Evolutionary conservation across 2,329 filamentous ascomycete species (phyloP).

Genomic region (Diaporthe velutina): DNA sequence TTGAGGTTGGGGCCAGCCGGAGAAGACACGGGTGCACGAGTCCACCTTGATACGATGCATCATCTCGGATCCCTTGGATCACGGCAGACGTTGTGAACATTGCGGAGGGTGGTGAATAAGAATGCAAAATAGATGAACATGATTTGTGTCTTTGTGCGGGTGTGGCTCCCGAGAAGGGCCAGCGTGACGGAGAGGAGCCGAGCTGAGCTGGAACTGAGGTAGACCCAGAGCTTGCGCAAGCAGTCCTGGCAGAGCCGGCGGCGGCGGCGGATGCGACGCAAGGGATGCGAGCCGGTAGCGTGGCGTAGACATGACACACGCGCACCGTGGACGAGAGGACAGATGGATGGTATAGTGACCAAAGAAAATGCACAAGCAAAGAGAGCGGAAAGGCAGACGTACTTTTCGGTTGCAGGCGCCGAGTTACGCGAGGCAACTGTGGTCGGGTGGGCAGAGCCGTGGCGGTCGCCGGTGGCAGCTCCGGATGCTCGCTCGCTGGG

Average conservation of each 20-base stretch:
- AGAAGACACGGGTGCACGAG: conserved; percentile 4
- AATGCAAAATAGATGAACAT: not conserved
- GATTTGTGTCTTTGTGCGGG: not conserved
- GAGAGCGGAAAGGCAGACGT: conserved; percentile 50
- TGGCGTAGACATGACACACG: conserved; percentile 4
- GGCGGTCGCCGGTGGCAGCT: conserved; percentile 54
- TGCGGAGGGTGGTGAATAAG: not conserved
- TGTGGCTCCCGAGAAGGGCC: not conserved
- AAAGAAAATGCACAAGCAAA: conserved; percentile 23
- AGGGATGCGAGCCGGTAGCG: conserved; percentile 3
- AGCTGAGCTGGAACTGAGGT: not conserved
- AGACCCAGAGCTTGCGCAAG: conserved; percentile 20
- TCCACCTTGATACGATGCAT: conserved; percentile 13
- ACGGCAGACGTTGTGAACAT: not conserved
- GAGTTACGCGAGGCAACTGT: conserved; percentile 62
- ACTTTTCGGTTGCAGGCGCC: conserved; percentile 67
- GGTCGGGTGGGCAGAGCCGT: conserved; percentile 54
- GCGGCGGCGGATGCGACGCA: conserved; percentile 18
- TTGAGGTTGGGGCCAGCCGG: conserved; percentile 17
- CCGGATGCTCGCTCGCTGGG: conserved; percentile 65
- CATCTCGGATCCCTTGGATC: conserved; percentile 28
- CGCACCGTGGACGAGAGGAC: conserved; percentile 7
- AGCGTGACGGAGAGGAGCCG: not conserved
- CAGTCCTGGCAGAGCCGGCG: conserved; percentile 26
- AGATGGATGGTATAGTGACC: conserved; percentile 28